Evolutionary conservation across 306 rosid species (phyloP).

Genomic region (Ormosia emarginata): DNA sequence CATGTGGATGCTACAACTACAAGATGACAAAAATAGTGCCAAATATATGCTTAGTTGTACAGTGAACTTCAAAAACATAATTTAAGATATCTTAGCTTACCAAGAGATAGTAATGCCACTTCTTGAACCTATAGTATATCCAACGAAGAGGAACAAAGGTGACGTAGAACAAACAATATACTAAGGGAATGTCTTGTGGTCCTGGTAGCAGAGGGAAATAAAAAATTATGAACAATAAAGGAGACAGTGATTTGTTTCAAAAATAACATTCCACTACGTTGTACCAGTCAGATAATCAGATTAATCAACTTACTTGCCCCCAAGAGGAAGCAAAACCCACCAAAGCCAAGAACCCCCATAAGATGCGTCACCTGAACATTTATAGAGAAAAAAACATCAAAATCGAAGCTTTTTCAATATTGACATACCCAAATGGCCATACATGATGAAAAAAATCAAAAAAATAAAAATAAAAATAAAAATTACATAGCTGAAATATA

Average conservation of each 20-base stretch:
- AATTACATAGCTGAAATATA: too few species aligned
- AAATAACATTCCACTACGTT: background rate
- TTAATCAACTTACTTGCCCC: slow-evolving; percentile 73
- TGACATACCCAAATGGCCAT: background rate
- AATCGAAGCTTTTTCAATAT: background rate
- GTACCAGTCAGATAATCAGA: background rate
- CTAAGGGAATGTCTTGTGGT: slow-evolving; percentile 72
- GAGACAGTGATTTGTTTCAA: background rate
- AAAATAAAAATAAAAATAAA: background rate
- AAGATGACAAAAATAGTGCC: background rate
- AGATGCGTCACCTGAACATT: slow-evolving; percentile 65
- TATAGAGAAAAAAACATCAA: background rate
- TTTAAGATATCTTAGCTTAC: slow-evolving; percentile 38
- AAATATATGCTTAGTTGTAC: background rate
- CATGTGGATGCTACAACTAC: background rate
- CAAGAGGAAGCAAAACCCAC: slow-evolving; percentile 76
- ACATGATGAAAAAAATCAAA: background rate
- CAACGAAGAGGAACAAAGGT: slow-evolving; percentile 87
- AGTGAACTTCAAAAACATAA: background rate
- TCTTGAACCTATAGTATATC: slow-evolving; percentile 87
- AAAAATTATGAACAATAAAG: background rate
- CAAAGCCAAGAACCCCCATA: slow-evolving; percentile 75
- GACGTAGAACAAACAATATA: slow-evolving; percentile 70
- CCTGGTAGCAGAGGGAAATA: slow-evolving; percentile 36
- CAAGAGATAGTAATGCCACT: slow-evolving; percentile 95